These are phyloP conservation scores for Nowakowskiella sp. DNA, from an alignment of 192 early-diverging fungal species.

Conservation along the genomic window DNA sequence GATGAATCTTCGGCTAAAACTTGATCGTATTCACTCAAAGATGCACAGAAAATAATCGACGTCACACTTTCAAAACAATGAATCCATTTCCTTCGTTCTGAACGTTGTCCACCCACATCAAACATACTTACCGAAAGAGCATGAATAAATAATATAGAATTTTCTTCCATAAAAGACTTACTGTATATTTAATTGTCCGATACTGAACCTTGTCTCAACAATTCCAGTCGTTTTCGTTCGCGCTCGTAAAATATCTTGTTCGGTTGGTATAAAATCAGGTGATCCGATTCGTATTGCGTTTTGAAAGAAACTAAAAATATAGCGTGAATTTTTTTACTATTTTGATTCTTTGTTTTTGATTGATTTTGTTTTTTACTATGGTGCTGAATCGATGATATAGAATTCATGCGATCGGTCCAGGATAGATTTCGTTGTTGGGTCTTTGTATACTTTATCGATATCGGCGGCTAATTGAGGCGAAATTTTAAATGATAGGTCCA, in stretches of 20 bases:
- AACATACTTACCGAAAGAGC: conserved; percentile 51
- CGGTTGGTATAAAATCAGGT: conserved; percentile 29
- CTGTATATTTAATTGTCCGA: conserved; percentile 28
- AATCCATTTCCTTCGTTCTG: conserved; percentile 81
- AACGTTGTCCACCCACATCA: conserved; percentile 80
- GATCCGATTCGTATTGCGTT: not conserved
- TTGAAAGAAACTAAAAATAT: conserved; percentile 1
- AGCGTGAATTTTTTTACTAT: not conserved
- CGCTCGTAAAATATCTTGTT: conserved; percentile 52
- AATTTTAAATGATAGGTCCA: conserved; percentile 44
- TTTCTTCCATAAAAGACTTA: conserved; percentile 4
- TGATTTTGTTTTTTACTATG: conserved; percentile 83
- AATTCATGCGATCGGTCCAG: conserved; percentile 72
- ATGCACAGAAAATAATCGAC: conserved; percentile 90
- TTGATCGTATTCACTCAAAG: conserved; percentile 90
- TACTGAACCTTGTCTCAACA: conserved; percentile 26
- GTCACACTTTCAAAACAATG: conserved; percentile 79
- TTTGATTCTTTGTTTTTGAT: not conserved
- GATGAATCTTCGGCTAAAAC: conserved; percentile 69
- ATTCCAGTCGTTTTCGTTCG: conserved; percentile 59
- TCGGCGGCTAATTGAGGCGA: conserved; percentile 59
- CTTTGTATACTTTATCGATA: conserved; percentile 65
- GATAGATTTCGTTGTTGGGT: conserved; percentile 54
- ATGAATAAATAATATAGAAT: not conserved
- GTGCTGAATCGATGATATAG: conserved; percentile 86